Conservation (phyloP, 495 filamentous ascomycete genomes). For the Chaetomidium leptoderma region DNA sequence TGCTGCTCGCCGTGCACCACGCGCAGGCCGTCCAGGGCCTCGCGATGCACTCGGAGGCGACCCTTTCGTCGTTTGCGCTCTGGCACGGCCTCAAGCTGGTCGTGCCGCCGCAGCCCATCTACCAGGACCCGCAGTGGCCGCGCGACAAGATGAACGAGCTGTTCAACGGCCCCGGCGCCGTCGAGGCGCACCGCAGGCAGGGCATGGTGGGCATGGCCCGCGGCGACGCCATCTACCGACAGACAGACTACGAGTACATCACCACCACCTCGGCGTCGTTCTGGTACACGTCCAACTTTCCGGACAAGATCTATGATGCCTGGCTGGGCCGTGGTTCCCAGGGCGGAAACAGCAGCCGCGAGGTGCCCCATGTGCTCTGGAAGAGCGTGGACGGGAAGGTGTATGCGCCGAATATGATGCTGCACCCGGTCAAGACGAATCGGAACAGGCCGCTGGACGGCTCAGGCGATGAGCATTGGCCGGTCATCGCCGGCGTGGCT, state of each 20-base stretch:
- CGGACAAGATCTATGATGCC: constrained; percentile 6
- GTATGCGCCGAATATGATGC: constrained; percentile 9
- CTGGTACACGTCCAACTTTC: constrained; percentile 3
- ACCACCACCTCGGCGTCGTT: not conserved
- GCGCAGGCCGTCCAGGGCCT: not conserved
- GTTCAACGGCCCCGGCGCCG: not conserved
- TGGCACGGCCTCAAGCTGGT: constrained; percentile 10
- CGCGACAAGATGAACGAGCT: constrained; percentile 7
- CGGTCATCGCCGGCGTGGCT: not conserved
- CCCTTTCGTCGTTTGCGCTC: constrained; percentile 5
- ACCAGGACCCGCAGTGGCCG: constrained; percentile 8
- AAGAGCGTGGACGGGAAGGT: not conserved
- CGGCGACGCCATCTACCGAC: not conserved
- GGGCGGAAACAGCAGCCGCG: not conserved
- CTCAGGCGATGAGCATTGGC: not conserved
- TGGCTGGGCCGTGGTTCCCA: not conserved
- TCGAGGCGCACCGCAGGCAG: not conserved
- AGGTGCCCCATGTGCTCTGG: constrained; percentile 7
- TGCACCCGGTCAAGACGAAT: constrained; percentile 10
- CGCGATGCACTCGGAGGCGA: constrained; percentile 5
- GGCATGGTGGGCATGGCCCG: not conserved
- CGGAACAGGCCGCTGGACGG: not conserved
- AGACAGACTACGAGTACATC: not conserved
- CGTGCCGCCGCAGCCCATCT: not conserved
- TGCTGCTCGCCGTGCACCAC: constrained; percentile 5